Percentiles rank a stretch among this genome's conserved stretches.
Conservation (phyloP, 495 filamentous ascomycete species). For the Aspergillus coremiiformis region DNA sequence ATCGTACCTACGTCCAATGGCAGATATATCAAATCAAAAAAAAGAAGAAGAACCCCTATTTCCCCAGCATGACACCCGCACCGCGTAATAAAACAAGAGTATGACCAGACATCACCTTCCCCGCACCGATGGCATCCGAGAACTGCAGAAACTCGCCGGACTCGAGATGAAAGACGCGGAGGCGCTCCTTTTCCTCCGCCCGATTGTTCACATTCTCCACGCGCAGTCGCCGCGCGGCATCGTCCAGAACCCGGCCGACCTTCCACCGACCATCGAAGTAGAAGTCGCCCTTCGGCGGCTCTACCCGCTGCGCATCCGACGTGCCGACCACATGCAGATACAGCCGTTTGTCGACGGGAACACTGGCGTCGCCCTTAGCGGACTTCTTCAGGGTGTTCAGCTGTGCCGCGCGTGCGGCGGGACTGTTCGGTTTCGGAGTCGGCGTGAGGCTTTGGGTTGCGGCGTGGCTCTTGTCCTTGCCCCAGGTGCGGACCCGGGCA, state of each 20-base stretch:
- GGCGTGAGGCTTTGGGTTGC: constrained; percentile 36
- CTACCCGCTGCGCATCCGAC: constrained; percentile 71
- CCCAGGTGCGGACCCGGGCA: constrained; percentile 56
- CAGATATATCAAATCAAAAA: constrained; percentile 8
- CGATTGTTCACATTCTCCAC: constrained; percentile 88
- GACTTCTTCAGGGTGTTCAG: constrained; percentile 71
- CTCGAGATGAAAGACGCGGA: constrained; percentile 89
- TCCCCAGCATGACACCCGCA: constrained; percentile 54
- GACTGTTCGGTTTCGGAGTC: constrained; percentile 52
- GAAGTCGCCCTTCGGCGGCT: constrained; percentile 70
- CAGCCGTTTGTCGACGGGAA: constrained; percentile 70
- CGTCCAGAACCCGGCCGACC: constrained; percentile 79
- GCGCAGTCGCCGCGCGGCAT: constrained; percentile 71
- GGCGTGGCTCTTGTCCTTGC: constrained; percentile 52
- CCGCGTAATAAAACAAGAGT: constrained; percentile 85
- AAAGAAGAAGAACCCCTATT: constrained; percentile 15
- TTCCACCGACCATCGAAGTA: constrained; percentile 84
- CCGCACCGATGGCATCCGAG: constrained; percentile 62
- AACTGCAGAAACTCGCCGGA: constrained; percentile 80
- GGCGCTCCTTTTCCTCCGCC: constrained; percentile 65
- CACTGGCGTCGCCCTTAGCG: constrained; percentile 80
- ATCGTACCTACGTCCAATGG: neutral
- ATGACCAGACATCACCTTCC: constrained; percentile 66
- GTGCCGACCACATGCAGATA: constrained; percentile 74
- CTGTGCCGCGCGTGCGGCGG: constrained; percentile 52